Evolutionary conservation across 179 eudicot genomes (phyloP), one percentile per base, ranked within the genome.

Genomic region (Beta corolliflora): DNA sequence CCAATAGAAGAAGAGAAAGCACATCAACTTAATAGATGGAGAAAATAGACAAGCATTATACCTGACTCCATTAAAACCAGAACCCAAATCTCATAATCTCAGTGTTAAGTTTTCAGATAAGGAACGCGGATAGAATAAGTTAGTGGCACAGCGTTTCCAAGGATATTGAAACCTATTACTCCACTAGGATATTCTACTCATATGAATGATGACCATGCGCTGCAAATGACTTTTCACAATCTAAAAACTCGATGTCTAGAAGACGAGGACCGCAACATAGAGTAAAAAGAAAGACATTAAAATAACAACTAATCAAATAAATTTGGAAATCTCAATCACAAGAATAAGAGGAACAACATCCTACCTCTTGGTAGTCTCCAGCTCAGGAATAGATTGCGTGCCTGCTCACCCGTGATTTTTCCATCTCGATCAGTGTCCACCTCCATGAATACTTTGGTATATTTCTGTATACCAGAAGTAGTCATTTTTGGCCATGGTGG

Each of bases 391-490:
- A 96, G 88, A 86, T 91, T 91, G 56, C 96, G 87, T 36, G 99
- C 99, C 86, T 96, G 90, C 81, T 86, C 94, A 77, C 98, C 98
- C 41, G 92, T 89, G 71, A 96, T 91, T 86, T 96, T 96, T 77
- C 99, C 97, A 86, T 96, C 99, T 81, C 91, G 88, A 85, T 96
- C 97, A 21, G 89, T 90, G 84, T 96, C 99, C 61, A 96, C 99
- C 83, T 92, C 96, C 88, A 91, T 87, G 85, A 96, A 96, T 56
- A 96, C 96, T 86, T 91, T 94, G 81, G 89, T 89, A 83, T 96
- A 96, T 86, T 94, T 96, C 82, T 94, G 99, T 82, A 94, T 82
- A 86, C 93, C 96, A 79, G 93, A 73, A 77, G 91, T 89, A 36
- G 96, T 92, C 91, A 96, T 96, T 86, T 89, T 94, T 77, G 99